Conservation (phyloP, 1,284 basidiomycete genomes). For the Irpex sp. region DNA sequence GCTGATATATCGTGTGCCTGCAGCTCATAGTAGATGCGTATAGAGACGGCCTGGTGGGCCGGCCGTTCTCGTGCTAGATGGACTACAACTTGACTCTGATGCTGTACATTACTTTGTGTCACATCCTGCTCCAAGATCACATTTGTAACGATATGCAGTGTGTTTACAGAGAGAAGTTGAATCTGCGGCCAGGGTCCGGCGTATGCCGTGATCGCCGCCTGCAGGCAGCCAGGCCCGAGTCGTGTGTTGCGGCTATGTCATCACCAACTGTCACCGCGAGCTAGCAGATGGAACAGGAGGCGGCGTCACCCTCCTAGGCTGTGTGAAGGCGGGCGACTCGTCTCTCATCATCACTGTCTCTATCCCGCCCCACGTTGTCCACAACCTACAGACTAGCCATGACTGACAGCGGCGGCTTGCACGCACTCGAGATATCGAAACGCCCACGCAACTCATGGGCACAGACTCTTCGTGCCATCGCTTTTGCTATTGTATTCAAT, state of each 20-base stretch:
- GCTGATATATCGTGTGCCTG: neutral
- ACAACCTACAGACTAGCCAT: constrained; percentile 5
- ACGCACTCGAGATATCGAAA: constrained; percentile 54
- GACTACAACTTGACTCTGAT: neutral
- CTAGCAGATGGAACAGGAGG: neutral
- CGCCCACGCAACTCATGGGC: constrained; percentile 57
- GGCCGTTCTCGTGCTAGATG: constrained; percentile 46
- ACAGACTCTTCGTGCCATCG: constrained; percentile 45
- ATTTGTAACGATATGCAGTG: neutral
- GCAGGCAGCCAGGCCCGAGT: neutral
- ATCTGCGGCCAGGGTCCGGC: too few species aligned
- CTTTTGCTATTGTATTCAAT: constrained; percentile 64
- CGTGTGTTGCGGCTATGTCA: constrained; percentile 7
- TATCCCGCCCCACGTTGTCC: neutral
- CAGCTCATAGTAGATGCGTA: constrained; percentile 51
- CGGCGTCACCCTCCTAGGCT: too few species aligned
- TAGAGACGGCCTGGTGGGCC: constrained; percentile 37
- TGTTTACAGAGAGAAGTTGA: too few species aligned
- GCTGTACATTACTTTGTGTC: too few species aligned
- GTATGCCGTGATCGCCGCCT: too few species aligned
- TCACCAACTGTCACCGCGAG: neutral
- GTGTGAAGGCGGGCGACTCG: neutral
- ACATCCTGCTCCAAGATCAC: too few species aligned
- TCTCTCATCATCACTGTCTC: neutral
- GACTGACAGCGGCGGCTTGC: constrained; percentile 21